These are phyloP conservation scores for Cadophora sp. DNA, from an alignment of 2,329 filamentous ascomycete genomes.

Conservation along the genomic window DNA sequence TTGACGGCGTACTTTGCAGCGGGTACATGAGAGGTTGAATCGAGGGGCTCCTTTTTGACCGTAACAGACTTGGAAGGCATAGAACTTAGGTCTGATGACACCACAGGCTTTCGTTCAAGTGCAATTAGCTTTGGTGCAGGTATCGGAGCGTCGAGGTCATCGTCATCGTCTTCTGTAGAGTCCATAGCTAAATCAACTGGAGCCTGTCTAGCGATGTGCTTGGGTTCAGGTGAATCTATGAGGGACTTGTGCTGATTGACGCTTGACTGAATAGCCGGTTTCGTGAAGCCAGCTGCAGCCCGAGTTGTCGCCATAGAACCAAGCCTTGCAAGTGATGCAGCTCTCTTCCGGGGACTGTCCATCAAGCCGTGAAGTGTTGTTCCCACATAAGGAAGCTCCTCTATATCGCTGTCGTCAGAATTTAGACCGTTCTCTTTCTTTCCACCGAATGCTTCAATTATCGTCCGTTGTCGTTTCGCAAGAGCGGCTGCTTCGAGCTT, in stretches of 20 bases:
- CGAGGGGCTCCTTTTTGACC: conserved; percentile 2
- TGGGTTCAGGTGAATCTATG: conserved; percentile 28
- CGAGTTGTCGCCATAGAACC: conserved; percentile 37
- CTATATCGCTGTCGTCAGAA: conserved; percentile 45
- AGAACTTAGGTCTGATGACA: neutral
- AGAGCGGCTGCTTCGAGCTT: conserved; percentile 46
- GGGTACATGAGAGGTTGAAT: neutral
- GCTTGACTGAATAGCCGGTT: conserved; percentile 28
- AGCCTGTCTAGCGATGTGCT: conserved; percentile 4
- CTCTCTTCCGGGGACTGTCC: conserved; percentile 48
- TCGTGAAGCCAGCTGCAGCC: conserved; percentile 45
- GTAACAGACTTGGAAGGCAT: conserved; percentile 1
- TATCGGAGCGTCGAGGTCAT: conserved; percentile 43
- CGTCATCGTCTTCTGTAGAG: conserved; percentile 39
- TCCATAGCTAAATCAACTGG: conserved; percentile 26
- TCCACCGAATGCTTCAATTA: conserved; percentile 37
- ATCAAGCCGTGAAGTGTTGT: conserved; percentile 53
- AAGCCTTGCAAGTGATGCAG: conserved; percentile 42
- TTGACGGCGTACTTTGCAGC: neutral
- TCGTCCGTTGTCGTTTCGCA: conserved; percentile 48
- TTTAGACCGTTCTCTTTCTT: conserved; percentile 36
- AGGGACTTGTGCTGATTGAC: conserved; percentile 16
- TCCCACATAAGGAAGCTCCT: conserved; percentile 45
- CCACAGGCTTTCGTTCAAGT: conserved; percentile 2
- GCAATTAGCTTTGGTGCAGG: conserved; percentile 33